These are phyloP conservation scores for Leccinum disarticulatum DNA, from an alignment of 768 basidiomycete species.

Conservation along the genomic window DNA sequence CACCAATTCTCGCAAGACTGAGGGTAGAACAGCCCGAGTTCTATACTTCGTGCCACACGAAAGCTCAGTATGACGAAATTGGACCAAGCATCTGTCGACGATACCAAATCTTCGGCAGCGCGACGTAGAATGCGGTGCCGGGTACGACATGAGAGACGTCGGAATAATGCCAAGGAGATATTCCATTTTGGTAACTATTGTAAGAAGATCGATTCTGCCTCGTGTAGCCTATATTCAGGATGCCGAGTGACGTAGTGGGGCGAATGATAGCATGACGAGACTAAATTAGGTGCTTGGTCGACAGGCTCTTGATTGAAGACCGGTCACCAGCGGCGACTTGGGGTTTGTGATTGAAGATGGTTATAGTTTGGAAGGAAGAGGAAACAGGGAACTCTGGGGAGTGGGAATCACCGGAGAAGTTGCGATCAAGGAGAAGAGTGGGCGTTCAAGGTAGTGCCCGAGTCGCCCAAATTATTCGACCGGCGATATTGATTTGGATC, in stretches of 20 bases:
- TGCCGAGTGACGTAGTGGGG: not conserved
- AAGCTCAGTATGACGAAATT: constrained; percentile 92
- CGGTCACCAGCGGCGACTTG: not conserved
- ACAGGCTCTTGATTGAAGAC: constrained; percentile 15
- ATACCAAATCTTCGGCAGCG: constrained; percentile 92
- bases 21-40: constrained; percentile 74
- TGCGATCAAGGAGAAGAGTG: not conserved
- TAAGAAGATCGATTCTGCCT: not conserved
- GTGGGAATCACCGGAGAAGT: not conserved
- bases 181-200: not conserved
- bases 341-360: not conserved
- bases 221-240: constrained; percentile 7
- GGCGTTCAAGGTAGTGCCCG: not conserved
- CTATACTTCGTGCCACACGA: constrained; percentile 90
- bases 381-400: not conserved
- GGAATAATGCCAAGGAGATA: not conserved
- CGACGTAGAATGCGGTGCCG: constrained; percentile 46
- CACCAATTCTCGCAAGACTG: not conserved
- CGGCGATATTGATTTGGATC: not conserved
- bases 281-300: not conserved
- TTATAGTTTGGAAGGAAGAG: not conserved
- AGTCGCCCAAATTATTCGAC: not conserved
- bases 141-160: not conserved
- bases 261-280: not conserved
- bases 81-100: constrained; percentile 90